Percentiles rank a stretch among this genome's conserved stretches.
Evolutionary conservation across 2,329 filamentous ascomycete genomes (phyloP).

Genomic region (Sporothrix dimorphospora): DNA sequence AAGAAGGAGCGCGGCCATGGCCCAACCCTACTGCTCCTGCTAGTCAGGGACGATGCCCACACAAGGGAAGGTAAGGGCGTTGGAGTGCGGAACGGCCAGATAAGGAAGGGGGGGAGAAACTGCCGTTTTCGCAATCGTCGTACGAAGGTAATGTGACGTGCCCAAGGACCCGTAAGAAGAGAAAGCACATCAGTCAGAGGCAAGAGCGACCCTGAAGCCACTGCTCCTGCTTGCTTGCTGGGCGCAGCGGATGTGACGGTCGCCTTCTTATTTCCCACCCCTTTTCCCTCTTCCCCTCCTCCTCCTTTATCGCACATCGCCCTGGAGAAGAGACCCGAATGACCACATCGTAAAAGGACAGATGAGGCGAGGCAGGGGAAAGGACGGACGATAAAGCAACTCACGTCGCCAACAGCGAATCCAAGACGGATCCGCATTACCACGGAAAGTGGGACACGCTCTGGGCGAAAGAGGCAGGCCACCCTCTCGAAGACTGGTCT

Average conservation of each 20-base stretch:
- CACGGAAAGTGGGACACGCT: slow-evolving; percentile 17
- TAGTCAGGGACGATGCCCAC: slow-evolving; percentile 11
- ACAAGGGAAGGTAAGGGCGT: not conserved
- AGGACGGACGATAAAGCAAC: not conserved
- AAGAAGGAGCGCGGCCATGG: not conserved
- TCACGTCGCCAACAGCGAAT: slow-evolving; percentile 6
- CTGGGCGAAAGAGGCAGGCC: not conserved
- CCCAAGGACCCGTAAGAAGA: not conserved
- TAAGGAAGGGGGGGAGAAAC: slow-evolving; percentile 2
- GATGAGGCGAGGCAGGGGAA: not conserved
- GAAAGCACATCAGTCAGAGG: not conserved
- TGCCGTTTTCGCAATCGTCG: not conserved
- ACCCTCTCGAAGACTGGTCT: not conserved
- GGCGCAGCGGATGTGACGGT: not conserved
- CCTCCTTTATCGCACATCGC: not conserved
- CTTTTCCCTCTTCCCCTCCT: not conserved
- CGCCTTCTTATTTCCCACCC: not conserved
- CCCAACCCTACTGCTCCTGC: not conserved
- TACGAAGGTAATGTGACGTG: not conserved
- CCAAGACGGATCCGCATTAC: not conserved
- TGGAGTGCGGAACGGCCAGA: not conserved
- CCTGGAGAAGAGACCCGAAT: not conserved
- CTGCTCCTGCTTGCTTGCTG: not conserved
- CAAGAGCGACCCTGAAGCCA: not conserved
- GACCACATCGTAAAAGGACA: slow-evolving; percentile 1